A percentile compares a stretch with the other conserved stretches of the same genome.
Conservation (phyloP, 1,139 yeast species). For the Yamadazyma dendronema region DNA sequence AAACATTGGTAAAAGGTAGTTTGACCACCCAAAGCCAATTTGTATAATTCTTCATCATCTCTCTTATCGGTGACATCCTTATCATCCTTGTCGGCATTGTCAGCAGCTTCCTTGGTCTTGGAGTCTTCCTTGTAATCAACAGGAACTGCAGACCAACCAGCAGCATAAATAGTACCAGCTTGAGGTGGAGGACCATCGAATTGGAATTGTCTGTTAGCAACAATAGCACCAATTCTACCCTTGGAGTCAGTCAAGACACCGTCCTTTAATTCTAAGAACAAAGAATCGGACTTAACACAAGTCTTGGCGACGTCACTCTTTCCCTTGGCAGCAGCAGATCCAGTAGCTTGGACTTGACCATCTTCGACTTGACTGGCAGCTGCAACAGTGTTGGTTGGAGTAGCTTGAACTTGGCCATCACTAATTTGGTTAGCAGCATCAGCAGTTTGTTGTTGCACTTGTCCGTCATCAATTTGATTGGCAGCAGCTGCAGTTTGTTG, state of each 20-base stretch:
- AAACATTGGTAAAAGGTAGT: conserved; percentile 41
- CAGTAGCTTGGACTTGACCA: conserved; percentile 20
- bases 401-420: conserved; percentile 37
- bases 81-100: conserved; percentile 19
- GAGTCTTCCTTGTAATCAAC: conserved; percentile 24
- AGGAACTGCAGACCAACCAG: conserved; percentile 36
- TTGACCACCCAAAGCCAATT: conserved; percentile 39
- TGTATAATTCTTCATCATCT: conserved; percentile 23
- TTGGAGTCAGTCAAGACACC: conserved; percentile 30
- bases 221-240: conserved; percentile 43
- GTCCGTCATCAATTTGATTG: conserved; percentile 60
- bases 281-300: conserved; percentile 28
- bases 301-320: conserved; percentile 13
- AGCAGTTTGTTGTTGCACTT: conserved; percentile 49
- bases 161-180: conserved; percentile 41
- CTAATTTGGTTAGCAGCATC: conserved; percentile 24
- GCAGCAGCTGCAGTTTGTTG: conserved; percentile 37
- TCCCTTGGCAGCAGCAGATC: conserved; percentile 30
- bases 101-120: conserved; percentile 12
- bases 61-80: conserved; percentile 16
- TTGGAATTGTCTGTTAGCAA: conserved; percentile 46
- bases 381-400: conserved; percentile 33
- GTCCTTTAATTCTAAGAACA: conserved; percentile 27
- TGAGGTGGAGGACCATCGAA: conserved; percentile 47
- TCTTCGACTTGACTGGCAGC: conserved; percentile 33